Evolutionary conservation across 2,329 filamentous ascomycete species (phyloP).

Genomic region (Venturia pyrina): DNA sequence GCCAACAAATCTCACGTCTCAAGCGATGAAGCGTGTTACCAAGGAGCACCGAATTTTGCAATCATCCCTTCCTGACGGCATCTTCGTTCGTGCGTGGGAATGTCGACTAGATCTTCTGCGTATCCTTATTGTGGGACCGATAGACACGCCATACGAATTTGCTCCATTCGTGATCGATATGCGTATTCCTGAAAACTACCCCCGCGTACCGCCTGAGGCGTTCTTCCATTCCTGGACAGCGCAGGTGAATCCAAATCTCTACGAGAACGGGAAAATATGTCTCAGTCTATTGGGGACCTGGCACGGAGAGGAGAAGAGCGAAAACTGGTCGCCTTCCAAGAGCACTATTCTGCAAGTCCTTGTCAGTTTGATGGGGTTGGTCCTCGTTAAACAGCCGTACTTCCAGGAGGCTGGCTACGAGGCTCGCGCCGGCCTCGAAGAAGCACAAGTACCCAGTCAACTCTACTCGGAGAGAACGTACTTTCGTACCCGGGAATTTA

Average conservation of each 20-base stretch:
- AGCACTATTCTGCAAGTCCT: conserved; percentile 48
- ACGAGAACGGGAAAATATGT: conserved; percentile 54
- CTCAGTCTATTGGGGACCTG: conserved; percentile 50
- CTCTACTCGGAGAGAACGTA: conserved; percentile 47
- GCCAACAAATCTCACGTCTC: conserved; percentile 34
- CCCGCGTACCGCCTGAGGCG: conserved; percentile 41
- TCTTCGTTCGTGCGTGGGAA: conserved; percentile 51
- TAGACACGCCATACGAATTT: conserved; percentile 50
- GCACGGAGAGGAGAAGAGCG: conserved; percentile 42
- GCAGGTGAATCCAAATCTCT: conserved; percentile 52
- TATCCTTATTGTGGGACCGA: conserved; percentile 47
- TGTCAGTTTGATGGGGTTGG: conserved; percentile 47
- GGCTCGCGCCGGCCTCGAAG: conserved; percentile 35
- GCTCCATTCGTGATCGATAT: conserved; percentile 54
- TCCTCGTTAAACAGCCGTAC: conserved; percentile 50
- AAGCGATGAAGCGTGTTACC: conserved; percentile 39
- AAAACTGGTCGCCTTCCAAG: conserved; percentile 43
- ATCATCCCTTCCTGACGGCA: conserved; percentile 42
- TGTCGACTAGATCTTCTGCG: conserved; percentile 48
- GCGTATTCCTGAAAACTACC: conserved; percentile 40
- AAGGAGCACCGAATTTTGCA: conserved; percentile 51
- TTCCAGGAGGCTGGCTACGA: conserved; percentile 57
- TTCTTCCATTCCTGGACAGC: conserved; percentile 53
- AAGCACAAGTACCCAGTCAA: conserved; percentile 35
- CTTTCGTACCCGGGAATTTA: conserved; percentile 42